Percentiles rank a stretch among this genome's conserved stretches.
These are phyloP conservation scores for Phaeoacremonium minimum DNA, from an alignment of 2,329 filamentous ascomycete species.

Conservation along the genomic window DNA sequence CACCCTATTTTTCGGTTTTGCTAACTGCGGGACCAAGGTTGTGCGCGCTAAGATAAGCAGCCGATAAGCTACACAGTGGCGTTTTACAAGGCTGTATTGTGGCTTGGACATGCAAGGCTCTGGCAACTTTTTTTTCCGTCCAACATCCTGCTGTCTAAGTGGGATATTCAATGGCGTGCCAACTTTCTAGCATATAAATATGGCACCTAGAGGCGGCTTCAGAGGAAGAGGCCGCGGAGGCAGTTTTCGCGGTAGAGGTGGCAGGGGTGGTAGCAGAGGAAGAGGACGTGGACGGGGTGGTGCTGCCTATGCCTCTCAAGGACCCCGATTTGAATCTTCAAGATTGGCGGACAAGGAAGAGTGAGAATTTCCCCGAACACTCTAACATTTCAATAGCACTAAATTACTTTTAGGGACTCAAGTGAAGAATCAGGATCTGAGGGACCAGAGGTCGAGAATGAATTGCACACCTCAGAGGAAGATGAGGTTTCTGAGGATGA, in stretches of 20 bases:
- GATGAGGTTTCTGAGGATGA: conserved; percentile 39
- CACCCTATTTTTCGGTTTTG: conserved; percentile 31
- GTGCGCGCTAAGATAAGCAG: conserved; percentile 51
- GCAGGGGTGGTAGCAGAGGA: conserved; percentile 18
- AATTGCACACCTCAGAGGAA: conserved; percentile 34
- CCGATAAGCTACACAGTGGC: conserved; percentile 24
- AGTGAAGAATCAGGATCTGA: conserved; percentile 29
- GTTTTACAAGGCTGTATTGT: conserved; percentile 10
- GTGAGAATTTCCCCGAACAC: conserved; percentile 24
- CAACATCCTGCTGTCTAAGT: too few species aligned
- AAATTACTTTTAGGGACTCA: conserved; percentile 12
- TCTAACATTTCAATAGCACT: conserved; percentile 13
- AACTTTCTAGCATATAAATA: background rate
- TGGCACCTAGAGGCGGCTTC: conserved; percentile 25
- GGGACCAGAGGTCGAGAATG: too few species aligned
- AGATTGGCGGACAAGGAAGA: conserved; percentile 41
- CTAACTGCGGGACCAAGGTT: conserved; percentile 39
- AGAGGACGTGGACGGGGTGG: conserved; percentile 18
- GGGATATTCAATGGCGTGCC: too few species aligned
- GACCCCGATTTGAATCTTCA: conserved; percentile 38
- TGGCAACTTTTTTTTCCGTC: background rate
- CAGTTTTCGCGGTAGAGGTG: conserved; percentile 15
- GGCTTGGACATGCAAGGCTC: conserved; percentile 1
- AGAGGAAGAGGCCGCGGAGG: conserved; percentile 21
- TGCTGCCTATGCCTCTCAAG: conserved; percentile 15